phyloP scores from a whole-genome alignment of 495 filamentous ascomycete genomes.

The Pseudomonodictys pantanalensis region DNA sequence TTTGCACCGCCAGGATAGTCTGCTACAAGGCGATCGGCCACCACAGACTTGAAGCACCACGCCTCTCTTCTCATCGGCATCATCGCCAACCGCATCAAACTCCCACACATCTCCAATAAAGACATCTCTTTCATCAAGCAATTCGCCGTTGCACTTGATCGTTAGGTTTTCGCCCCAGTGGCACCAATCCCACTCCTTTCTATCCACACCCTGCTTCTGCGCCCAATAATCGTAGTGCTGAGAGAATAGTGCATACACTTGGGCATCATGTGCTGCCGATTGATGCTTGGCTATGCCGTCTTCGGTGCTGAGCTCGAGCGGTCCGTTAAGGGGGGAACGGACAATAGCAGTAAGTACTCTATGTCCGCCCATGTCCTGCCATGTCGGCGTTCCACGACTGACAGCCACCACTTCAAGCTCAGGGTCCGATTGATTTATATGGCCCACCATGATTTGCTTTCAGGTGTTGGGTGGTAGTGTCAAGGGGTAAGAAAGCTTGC shows the following conservation, averaged over 20 bases:
- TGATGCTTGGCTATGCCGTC: background rate
- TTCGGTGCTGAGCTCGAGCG: background rate
- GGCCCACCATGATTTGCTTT: too few relatives aligned
- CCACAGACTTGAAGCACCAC: background rate
- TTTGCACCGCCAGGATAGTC: background rate
- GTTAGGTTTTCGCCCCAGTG: conserved; percentile 2
- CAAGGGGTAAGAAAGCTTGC: too few relatives aligned
- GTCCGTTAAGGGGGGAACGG: background rate
- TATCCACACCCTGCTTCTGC: background rate
- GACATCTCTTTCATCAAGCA: background rate
- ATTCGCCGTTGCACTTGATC: background rate
- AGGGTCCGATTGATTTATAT: too few relatives aligned
- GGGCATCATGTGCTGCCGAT: background rate
- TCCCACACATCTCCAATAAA: background rate
- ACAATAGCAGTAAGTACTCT: conserved; percentile 3
- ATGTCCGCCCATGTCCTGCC: too few relatives aligned
- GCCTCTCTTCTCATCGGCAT: background rate
- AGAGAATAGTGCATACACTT: background rate
- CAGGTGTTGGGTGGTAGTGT: too few relatives aligned
- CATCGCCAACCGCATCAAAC: background rate
- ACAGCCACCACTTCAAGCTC: too few relatives aligned
- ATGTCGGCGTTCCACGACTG: too few relatives aligned
- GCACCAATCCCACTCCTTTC: background rate
- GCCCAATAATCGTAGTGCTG: conserved; percentile 3
- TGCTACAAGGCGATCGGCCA: background rate